Evolutionary conservation across 495 filamentous ascomycete species (phyloP), one percentile per base, ranked within the genome.

Genomic region (Neurospora sp.): DNA sequence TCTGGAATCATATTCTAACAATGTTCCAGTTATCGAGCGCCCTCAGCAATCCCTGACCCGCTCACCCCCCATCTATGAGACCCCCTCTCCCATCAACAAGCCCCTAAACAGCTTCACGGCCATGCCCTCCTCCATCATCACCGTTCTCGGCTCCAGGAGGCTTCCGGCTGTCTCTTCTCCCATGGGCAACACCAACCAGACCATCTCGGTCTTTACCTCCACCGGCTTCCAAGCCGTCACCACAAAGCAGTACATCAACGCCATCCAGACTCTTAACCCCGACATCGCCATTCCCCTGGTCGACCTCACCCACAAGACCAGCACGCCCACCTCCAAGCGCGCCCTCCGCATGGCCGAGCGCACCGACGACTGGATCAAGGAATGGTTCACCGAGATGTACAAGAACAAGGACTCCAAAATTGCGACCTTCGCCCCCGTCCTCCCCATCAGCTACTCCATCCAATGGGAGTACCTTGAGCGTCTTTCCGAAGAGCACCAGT

Each of bases 321-420:
- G 74, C 41, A 73, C 76, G 10, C 89, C 93, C 0, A 90, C 91
- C 12, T 81, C 85, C 37, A 96, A 94, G 76, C 84, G 94, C 41
- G 86, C 88, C 23, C 87, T 88, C 10, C 94, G 92, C 80, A 98
- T 98, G 92, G 90, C 89, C 4, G 93, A 96, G 76, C 84, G 96
- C 70, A 96, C 93, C 0, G 90, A 92, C 12, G 93, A 96, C 74
- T 85, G 96, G 75, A 94, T 93, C 0, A 89, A 91, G 76, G 83
- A 85, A 12, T 97, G 90, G 89, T 85, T 93, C 23, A 85, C 86
- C 20, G 84, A 90, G 44, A 79, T 95, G 39, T 84, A 90, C 44
- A 81, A 80, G 0, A 82, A 83, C 12, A 79, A 81, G 14, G 71
- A n/a, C 9, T 79, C 80, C 38, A 77, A 80, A 10, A 77, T 71